Percentiles rank a stretch among this genome's conserved stretches.
phyloP scores from a whole-genome alignment of 1,284 basidiomycete genomes.

The Cryptococcus sp. region DNA sequence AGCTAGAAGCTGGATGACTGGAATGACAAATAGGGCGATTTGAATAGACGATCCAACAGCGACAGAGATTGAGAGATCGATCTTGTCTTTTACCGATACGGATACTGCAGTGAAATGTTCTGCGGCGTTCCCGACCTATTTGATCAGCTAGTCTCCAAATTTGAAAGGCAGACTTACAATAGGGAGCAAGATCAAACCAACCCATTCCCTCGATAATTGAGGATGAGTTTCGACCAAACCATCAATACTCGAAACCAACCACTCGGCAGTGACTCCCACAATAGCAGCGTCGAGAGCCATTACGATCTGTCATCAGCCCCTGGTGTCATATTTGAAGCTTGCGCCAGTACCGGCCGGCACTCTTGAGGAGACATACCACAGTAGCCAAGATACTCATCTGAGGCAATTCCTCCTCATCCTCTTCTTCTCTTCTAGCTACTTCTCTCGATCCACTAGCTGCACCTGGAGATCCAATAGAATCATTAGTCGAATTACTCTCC shows the following conservation, averaged over 20 bases:
- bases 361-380: constrained; percentile 24
- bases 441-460: too few species aligned
- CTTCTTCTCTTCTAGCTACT: constrained; percentile 34
- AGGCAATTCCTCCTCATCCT: constrained; percentile 46
- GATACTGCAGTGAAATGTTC: constrained; percentile 86
- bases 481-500: neutral
- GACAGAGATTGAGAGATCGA: constrained; percentile 61
- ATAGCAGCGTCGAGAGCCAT: constrained; percentile 42
- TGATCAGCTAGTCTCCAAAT: neutral
- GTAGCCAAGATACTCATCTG: constrained; percentile 54
- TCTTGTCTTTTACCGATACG: constrained; percentile 70
- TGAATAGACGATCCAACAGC: constrained; percentile 92
- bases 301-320: constrained; percentile 14
- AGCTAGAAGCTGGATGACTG: constrained; percentile 57
- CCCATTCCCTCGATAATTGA: constrained; percentile 62
- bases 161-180: constrained; percentile 48
- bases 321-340: too few species aligned
- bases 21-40: constrained; percentile 77
- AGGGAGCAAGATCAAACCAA: constrained; percentile 80
- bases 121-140: constrained; percentile 42
- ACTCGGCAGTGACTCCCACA: constrained; percentile 73
- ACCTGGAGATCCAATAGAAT: too few species aligned
- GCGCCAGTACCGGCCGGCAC: too few species aligned
- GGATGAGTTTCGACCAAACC: constrained; percentile 47
- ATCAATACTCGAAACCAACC: constrained; percentile 44